A percentile compares a stretch with the other conserved stretches of the same genome.
Evolutionary conservation across 2,329 filamentous ascomycete species (phyloP).

Genomic region (Cryoendolithus antarcticus): DNA sequence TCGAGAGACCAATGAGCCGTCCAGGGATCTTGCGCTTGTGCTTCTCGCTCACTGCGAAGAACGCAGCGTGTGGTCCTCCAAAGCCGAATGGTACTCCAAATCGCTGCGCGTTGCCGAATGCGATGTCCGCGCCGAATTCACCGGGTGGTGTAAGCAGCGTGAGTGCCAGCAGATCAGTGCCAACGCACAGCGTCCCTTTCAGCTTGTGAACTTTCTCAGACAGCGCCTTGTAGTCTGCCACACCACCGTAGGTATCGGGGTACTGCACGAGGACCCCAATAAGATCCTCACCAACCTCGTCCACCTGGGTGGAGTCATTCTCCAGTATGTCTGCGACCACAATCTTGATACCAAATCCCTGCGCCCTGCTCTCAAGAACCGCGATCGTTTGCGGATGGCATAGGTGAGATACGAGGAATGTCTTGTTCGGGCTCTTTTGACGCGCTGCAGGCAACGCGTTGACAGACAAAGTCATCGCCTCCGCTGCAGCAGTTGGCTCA

Average conservation of each 20-base stretch:
- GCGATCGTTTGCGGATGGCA: conserved; percentile 78
- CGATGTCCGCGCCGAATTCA: conserved; percentile 90
- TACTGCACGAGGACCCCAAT: conserved; percentile 92
- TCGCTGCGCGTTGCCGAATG: conserved; percentile 83
- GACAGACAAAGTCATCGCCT: conserved; percentile 89
- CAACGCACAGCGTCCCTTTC: conserved; percentile 70
- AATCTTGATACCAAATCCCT: conserved; percentile 82
- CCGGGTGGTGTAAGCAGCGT: conserved; percentile 81
- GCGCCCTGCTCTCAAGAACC: conserved; percentile 71
- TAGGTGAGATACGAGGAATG: conserved; percentile 69
- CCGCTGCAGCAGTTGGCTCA: conserved; percentile 82
- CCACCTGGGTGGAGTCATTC: conserved; percentile 51
- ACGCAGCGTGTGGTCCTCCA: conserved; percentile 90
- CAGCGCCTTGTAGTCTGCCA: conserved; percentile 62
- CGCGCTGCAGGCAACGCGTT: conserved; percentile 59
- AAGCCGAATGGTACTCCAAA: conserved; percentile 87
- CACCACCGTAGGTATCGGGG: conserved; percentile 73
- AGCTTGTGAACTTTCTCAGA: conserved; percentile 65
- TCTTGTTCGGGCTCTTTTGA: conserved; percentile 63
- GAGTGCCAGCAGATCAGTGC: conserved; percentile 77
- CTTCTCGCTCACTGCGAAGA: conserved; percentile 84
- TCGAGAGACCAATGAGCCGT: conserved; percentile 79
- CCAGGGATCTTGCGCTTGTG: conserved; percentile 92
- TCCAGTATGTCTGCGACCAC: conserved; percentile 59
- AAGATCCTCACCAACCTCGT: conserved; percentile 65